Conservation (phyloP, 2,329 filamentous ascomycete genomes). For the Blumeria hordei region DNA sequence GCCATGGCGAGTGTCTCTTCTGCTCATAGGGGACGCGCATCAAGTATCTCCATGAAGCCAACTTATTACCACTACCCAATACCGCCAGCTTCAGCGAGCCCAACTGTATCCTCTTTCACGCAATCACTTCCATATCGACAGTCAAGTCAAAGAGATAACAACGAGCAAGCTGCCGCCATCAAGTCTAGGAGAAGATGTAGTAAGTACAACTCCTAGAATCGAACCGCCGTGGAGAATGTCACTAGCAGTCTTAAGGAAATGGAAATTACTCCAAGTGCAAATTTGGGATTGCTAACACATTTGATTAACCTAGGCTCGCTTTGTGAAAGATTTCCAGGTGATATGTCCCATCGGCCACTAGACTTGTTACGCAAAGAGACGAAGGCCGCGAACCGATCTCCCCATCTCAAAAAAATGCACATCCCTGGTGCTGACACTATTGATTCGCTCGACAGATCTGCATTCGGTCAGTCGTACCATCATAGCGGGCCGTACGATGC, state of each 20-base stretch:
- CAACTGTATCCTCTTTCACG: slow-evolving; percentile 23
- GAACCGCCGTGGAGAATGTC: background rate
- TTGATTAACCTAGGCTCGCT: slow-evolving; percentile 19
- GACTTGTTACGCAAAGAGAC: slow-evolving; percentile 39
- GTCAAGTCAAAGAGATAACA: slow-evolving; percentile 5
- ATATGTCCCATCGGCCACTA: slow-evolving; percentile 40
- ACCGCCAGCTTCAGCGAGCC: slow-evolving; percentile 29
- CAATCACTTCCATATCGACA: slow-evolving; percentile 20
- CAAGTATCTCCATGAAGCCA: background rate
- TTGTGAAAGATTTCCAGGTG: slow-evolving; percentile 34
- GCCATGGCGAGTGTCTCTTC: background rate
- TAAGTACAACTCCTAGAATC: slow-evolving; percentile 2
- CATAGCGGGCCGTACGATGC: slow-evolving; percentile 84
- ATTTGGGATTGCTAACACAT: background rate
- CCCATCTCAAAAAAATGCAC: slow-evolving; percentile 39
- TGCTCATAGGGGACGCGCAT: background rate
- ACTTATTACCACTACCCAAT: slow-evolving; percentile 17
- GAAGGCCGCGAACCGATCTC: slow-evolving; percentile 38
- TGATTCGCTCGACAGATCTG: slow-evolving; percentile 47
- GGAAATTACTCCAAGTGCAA: too few species aligned
- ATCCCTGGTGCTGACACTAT: slow-evolving; percentile 52
- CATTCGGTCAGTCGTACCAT: slow-evolving; percentile 46
- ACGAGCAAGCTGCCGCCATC: slow-evolving; percentile 13
- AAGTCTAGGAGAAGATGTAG: slow-evolving; percentile 17
- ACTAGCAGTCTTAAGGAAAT: too few species aligned